These are phyloP conservation scores for Podochytrium sp. DNA, from an alignment of 192 early-diverging fungal genomes.

Conservation along the genomic window DNA sequence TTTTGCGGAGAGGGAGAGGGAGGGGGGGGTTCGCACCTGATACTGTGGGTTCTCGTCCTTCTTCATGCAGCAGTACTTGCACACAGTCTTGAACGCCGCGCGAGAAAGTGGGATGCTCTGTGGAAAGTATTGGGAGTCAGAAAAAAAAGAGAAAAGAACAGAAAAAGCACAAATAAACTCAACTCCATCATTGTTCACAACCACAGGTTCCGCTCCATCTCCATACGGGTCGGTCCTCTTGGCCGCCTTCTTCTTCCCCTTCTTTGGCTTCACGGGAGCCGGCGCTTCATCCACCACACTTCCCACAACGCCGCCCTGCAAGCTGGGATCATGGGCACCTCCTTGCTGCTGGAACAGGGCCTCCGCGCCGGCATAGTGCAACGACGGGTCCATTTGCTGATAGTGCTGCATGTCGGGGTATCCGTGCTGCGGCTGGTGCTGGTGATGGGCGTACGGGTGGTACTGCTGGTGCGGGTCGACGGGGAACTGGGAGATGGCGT, in stretches of 20 bases:
- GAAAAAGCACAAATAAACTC: not conserved
- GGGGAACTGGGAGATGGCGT: not conserved
- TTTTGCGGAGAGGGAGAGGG: no score
- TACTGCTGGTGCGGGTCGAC: conserved; percentile 6
- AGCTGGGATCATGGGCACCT: not conserved
- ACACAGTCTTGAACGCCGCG: conserved; percentile 28
- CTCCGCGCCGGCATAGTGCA: conserved; percentile 15
- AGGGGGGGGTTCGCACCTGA: conserved; percentile 15
- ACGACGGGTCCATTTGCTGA: conserved; percentile 13
- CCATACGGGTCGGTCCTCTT: conserved; percentile 25
- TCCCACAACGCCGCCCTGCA: not conserved
- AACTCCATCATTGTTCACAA: conserved; percentile 30
- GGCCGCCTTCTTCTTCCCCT: conserved; percentile 10
- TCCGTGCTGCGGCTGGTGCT: not conserved
- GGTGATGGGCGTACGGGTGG: not conserved
- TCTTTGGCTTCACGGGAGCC: conserved; percentile 10
- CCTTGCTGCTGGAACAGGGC: not conserved
- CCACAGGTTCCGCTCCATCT: conserved; percentile 10
- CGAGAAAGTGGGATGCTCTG: conserved; percentile 25
- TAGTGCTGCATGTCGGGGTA: conserved; percentile 7
- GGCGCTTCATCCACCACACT: not conserved
- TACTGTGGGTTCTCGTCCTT: conserved; percentile 20
- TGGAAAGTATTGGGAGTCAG: no score
- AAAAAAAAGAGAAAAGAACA: not conserved
- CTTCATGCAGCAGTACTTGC: conserved; percentile 33